A percentile compares a stretch with the other conserved stretches of the same genome.
Conservation (phyloP, 768 basidiomycete species). For the Pleurotus citrinopileatus region DNA sequence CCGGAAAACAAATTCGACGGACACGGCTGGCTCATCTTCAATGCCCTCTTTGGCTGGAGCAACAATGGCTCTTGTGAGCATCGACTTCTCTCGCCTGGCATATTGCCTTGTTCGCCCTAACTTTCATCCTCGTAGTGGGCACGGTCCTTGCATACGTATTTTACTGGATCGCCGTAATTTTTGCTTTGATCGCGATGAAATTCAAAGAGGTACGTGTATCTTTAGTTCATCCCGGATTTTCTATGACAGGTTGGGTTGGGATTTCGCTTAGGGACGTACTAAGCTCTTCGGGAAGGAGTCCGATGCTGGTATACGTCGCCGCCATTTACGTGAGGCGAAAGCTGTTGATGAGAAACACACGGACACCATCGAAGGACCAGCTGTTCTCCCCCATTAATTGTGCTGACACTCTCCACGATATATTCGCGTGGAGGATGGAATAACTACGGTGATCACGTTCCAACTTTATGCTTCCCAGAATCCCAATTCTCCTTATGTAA, state of each 20-base stretch:
- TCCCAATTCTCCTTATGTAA: no score
- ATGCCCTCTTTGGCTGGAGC: slow-evolving; percentile 84
- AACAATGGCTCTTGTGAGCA: slow-evolving; percentile 71
- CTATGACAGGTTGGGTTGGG: no score
- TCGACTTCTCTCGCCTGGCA: not conserved
- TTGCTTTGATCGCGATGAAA: slow-evolving; percentile 63
- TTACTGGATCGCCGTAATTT: slow-evolving; percentile 88
- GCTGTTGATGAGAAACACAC: not conserved
- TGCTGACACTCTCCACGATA: not conserved
- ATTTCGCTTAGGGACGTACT: slow-evolving; percentile 60
- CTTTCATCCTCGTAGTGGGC: slow-evolving; percentile 45
- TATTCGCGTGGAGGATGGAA: no score
- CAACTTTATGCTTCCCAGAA: no score
- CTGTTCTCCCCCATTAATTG: slow-evolving; percentile 2
- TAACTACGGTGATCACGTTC: no score
- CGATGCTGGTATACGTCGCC: slow-evolving; percentile 37
- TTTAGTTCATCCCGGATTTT: no score
- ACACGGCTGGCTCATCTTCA: slow-evolving; percentile 79
- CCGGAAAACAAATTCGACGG: slow-evolving; percentile 49
- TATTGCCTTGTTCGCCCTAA: no score
- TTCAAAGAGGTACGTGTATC: slow-evolving; percentile 44
- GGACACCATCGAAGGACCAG: slow-evolving; percentile 12
- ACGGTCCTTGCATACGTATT: slow-evolving; percentile 84
- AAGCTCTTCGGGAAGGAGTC: slow-evolving; percentile 57
- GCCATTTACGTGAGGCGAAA: slow-evolving; percentile 22